Conservation (phyloP, 805 yeast genomes). For the Saccharomycopsis olivae region DNA sequence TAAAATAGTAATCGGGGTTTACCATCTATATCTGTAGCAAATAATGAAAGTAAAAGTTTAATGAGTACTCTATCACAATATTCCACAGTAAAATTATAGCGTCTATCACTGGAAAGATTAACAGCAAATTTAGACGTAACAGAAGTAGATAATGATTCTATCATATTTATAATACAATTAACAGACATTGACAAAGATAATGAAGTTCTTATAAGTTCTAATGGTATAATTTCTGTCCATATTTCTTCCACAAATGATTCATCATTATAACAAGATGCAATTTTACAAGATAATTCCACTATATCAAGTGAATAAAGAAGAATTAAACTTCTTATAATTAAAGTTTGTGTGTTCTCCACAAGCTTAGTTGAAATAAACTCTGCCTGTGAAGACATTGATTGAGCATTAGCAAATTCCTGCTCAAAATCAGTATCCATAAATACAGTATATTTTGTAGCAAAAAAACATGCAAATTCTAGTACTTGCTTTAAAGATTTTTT, state of each 20-base stretch:
- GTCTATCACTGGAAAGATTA: conserved; percentile 20
- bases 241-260: conserved; percentile 4
- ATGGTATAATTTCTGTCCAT: conserved; percentile 11
- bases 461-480: neutral
- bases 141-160: conserved; percentile 4
- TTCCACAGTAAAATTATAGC: conserved; percentile 4
- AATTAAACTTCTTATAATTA: conserved; percentile 3
- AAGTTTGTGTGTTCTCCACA: conserved; percentile 9
- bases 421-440: no score
- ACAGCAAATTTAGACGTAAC: conserved; percentile 21
- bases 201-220: conserved; percentile 11
- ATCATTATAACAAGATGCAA: conserved; percentile 6
- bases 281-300: conserved; percentile 13
- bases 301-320: conserved; percentile 14
- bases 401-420: neutral
- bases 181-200: conserved; percentile 13
- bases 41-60: conserved; percentile 27
- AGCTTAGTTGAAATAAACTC: conserved; percentile 3
- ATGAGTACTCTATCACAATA: conserved; percentile 19
- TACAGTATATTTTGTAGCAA: conserved; percentile 10
- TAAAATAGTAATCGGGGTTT: conserved; percentile 33
- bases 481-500: conserved; percentile 26
- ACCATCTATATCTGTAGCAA: conserved; percentile 32
- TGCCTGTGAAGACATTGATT: conserved; percentile 4
- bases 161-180: conserved; percentile 10